Conservation (phyloP, 2,329 filamentous ascomycete species). For the Fusarium sp. region DNA sequence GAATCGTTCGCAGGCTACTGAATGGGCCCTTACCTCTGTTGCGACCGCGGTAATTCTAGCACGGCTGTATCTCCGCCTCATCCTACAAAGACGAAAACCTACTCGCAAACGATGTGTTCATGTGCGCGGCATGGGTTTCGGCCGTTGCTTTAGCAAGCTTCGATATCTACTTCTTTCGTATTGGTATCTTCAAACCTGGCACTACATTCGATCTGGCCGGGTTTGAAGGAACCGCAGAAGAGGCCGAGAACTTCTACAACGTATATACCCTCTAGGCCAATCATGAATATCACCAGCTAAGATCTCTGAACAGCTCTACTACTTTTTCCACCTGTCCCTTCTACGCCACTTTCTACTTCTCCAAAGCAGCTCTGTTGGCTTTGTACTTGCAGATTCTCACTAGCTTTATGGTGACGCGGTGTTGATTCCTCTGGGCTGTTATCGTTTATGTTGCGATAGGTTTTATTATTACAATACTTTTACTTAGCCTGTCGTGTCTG, state of each 20-base stretch:
- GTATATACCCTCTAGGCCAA: neutral
- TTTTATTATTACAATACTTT: neutral
- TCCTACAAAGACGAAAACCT: constrained; percentile 2
- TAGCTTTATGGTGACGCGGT: constrained; percentile 11
- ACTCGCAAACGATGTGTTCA: constrained; percentile 7
- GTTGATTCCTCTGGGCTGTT: constrained; percentile 11
- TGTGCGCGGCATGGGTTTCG: constrained; percentile 15
- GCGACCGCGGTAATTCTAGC: constrained; percentile 3
- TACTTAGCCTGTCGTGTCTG: neutral
- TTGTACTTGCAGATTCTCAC: constrained; percentile 22
- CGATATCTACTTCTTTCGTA: neutral
- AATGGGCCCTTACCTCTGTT: constrained; percentile 9
- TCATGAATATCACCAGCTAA: neutral
- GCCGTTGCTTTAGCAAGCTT: neutral
- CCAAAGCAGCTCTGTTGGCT: constrained; percentile 6
- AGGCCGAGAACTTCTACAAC: constrained; percentile 3
- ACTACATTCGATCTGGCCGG: neutral
- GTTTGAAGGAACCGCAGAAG: neutral
- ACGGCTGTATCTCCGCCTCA: constrained; percentile 1
- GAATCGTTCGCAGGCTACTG: neutral
- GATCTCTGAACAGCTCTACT: neutral
- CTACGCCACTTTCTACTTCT: neutral
- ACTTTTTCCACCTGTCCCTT: neutral
- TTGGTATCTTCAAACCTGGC: neutral
- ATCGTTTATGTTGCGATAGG: neutral